Conservation (phyloP, 2,329 filamentous ascomycete species). For the Botryotinia calthae region DNA sequence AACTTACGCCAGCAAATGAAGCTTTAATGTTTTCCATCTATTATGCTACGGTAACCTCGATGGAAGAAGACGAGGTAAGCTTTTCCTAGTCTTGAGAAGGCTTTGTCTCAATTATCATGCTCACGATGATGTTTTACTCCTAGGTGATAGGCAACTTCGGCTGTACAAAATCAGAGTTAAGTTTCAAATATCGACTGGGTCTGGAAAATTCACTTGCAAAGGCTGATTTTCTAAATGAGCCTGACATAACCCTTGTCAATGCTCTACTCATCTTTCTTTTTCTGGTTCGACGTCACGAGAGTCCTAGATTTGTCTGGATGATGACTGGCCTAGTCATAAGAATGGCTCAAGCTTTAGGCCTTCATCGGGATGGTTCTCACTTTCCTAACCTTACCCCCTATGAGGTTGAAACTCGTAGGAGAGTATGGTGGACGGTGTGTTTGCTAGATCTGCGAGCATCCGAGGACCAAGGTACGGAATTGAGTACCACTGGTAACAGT, state of each 20-base stretch:
- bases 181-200: conserved; percentile 45
- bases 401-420: conserved; percentile 51
- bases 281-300: conserved; percentile 51
- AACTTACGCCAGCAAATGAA: conserved; percentile 46
- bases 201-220: conserved; percentile 60
- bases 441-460: conserved; percentile 48
- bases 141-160: conserved; percentile 49
- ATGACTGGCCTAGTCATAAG: conserved; percentile 60
- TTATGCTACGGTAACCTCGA: conserved; percentile 53
- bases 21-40: conserved; percentile 57
- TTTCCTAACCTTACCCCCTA: conserved; percentile 25
- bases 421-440: conserved; percentile 51
- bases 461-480: conserved; percentile 50
- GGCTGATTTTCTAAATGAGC: conserved; percentile 58
- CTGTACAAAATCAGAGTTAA: conserved; percentile 46
- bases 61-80: conserved; percentile 56
- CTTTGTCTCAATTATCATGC: neutral
- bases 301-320: conserved; percentile 58
- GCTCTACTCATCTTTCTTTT: conserved; percentile 58
- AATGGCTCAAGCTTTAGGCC: conserved; percentile 44
- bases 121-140: neutral
- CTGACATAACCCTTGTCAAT: conserved; percentile 59
- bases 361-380: conserved; percentile 46
- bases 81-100: too few species aligned
- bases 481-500: conserved; percentile 43